A percentile compares a stretch with the other conserved stretches of the same genome.
Conservation (phyloP, 768 basidiomycete species). For the Leccinum rimulosum region DNA sequence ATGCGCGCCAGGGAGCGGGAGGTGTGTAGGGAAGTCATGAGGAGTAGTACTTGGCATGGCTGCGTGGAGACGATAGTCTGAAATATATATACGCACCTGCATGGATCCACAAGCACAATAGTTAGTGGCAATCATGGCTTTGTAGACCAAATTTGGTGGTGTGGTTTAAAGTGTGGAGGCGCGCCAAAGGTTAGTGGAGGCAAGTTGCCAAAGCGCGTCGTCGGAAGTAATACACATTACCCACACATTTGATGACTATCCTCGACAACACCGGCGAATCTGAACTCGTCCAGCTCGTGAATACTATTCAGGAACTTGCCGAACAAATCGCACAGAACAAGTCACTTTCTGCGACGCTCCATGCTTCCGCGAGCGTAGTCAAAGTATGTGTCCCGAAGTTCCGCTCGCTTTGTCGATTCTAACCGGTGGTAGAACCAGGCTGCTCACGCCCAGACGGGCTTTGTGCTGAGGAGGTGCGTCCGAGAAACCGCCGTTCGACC, state of each 20-base stretch:
- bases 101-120: background rate
- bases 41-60: background rate
- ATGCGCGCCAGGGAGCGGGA: slow-evolving; percentile 15
- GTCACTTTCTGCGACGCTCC: slow-evolving; percentile 65
- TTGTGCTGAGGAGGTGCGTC: slow-evolving; percentile 77
- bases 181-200: slow-evolving; percentile 1
- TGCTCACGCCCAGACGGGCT: slow-evolving; percentile 86
- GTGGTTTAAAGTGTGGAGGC: background rate
- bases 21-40: slow-evolving; percentile 8
- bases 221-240: slow-evolving; percentile 2
- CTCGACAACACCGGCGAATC: slow-evolving; percentile 52
- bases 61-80: no score
- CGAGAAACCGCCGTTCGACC: background rate
- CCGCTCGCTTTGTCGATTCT: background rate
- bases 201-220: background rate
- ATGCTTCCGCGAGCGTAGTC: slow-evolving; percentile 68
- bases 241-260: slow-evolving; percentile 44
- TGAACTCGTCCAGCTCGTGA: slow-evolving; percentile 62
- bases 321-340: slow-evolving; percentile 83
- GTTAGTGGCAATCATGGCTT: background rate
- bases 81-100: slow-evolving; percentile 2
- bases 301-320: slow-evolving; percentile 72
- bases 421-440: slow-evolving; percentile 65
- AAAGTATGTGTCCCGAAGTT: slow-evolving; percentile 54
- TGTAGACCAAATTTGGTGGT: background rate